Conservation (phyloP, 1,139 yeast species). For the Suhomyces atakaporum region DNA sequence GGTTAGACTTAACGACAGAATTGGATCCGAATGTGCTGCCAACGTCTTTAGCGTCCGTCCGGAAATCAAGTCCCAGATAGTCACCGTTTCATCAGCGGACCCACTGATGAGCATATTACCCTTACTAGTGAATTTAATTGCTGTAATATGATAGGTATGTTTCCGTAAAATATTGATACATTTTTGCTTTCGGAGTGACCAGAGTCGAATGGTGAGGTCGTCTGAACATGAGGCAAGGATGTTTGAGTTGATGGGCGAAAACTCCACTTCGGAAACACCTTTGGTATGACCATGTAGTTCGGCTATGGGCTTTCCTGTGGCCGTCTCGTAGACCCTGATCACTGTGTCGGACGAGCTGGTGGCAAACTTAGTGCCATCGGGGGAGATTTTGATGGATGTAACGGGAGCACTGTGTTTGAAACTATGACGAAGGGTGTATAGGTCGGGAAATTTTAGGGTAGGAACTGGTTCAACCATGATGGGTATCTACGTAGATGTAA, state of each 20-base stretch:
- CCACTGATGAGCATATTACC: constrained; percentile 84
- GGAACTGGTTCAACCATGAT: constrained; percentile 5
- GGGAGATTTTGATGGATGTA: constrained; percentile 62
- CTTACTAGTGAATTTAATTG: constrained; percentile 67
- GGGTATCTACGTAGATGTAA: too few species aligned
- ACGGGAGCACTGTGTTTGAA: constrained; percentile 15
- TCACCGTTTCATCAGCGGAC: constrained; percentile 86
- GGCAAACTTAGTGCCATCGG: constrained; percentile 66
- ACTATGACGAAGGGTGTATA: constrained; percentile 13
- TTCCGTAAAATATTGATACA: constrained; percentile 66
- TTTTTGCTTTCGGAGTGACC: constrained; percentile 58
- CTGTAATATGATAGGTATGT: constrained; percentile 83
- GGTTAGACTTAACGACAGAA: constrained; percentile 68
- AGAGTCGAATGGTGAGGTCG: constrained; percentile 76
- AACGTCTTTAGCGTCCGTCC: constrained; percentile 75
- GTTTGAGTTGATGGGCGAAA: constrained; percentile 71
- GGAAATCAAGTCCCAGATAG: constrained; percentile 82
- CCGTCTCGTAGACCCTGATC: constrained; percentile 44
- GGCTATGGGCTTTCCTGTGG: constrained; percentile 31
- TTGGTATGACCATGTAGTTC: constrained; percentile 61
- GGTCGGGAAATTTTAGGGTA: constrained; percentile 9
- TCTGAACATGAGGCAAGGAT: constrained; percentile 85
- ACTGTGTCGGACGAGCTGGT: constrained; percentile 42
- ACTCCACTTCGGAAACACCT: constrained; percentile 71
- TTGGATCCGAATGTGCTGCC: constrained; percentile 94